Conservation (phyloP, 140 eudicot species). For the Senecio squalidus region DNA sequence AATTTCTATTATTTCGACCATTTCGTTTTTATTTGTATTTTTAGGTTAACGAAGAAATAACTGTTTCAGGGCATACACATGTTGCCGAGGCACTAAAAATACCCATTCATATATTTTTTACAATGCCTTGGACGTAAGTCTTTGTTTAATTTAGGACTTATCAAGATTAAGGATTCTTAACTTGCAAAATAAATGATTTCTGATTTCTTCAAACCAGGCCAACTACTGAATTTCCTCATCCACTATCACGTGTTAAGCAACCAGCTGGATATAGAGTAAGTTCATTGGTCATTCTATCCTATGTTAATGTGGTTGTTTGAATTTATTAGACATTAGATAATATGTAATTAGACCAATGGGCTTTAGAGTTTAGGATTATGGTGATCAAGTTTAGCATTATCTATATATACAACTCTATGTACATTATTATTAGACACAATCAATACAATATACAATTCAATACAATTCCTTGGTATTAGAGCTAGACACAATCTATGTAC, state of each 20-base stretch:
- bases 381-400: too few relatives aligned
- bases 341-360: too few relatives aligned
- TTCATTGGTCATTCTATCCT: conserved; percentile 3
- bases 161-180: conserved; percentile 7
- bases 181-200: conserved; percentile 4
- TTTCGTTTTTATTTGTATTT: not conserved
- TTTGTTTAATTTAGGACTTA: conserved; percentile 14
- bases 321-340: not conserved
- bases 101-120: conserved; percentile 89
- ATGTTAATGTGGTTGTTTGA: not conserved
- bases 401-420: not conserved
- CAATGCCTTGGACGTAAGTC: conserved; percentile 99
- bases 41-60: not conserved
- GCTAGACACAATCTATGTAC: too few relatives aligned
- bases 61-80: conserved; percentile 78
- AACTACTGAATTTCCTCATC: conserved; percentile 97
- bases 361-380: too few relatives aligned
- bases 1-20: too few relatives aligned
- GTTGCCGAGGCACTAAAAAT: conserved; percentile 91
- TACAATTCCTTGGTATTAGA: conserved; percentile 15
- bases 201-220: conserved; percentile 60
- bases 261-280: conserved; percentile 97
- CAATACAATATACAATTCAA: not conserved
- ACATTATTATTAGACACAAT: too few relatives aligned
- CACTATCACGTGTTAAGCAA: conserved; percentile 96